Conservation (phyloP, 2,329 filamentous ascomycete species). For the Parastagonospora avenae region DNA sequence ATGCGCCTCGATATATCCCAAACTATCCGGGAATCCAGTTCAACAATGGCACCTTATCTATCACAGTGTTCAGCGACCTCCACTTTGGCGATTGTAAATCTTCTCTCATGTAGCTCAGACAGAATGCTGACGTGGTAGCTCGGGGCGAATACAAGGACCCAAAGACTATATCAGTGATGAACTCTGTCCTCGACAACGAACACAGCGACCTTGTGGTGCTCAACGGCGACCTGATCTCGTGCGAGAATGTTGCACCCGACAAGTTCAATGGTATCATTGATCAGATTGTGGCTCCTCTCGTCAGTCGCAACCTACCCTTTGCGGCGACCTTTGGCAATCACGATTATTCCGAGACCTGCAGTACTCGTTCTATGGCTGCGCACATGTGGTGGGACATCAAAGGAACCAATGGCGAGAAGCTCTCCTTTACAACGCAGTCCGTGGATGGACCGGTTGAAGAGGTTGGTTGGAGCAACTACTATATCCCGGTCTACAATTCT, state of each 20-base stretch:
- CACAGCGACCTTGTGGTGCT: constrained; percentile 66
- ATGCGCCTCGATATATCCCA: neutral
- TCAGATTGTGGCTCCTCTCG: constrained; percentile 50
- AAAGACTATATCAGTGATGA: constrained; percentile 63
- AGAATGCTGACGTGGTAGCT: constrained; percentile 15
- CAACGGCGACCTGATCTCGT: constrained; percentile 74
- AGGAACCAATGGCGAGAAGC: constrained; percentile 54
- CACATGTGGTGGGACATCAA: constrained; percentile 48
- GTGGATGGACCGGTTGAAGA: constrained; percentile 45
- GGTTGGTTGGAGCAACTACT: constrained; percentile 58
- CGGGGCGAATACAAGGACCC: constrained; percentile 49
- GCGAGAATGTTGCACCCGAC: constrained; percentile 53
- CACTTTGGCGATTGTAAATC: constrained; percentile 71
- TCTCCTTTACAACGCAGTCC: constrained; percentile 50
- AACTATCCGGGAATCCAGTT: constrained; percentile 34
- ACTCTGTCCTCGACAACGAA: constrained; percentile 63
- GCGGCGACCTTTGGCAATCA: constrained; percentile 76
- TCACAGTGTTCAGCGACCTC: constrained; percentile 69
- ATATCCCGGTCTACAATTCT: constrained; percentile 55
- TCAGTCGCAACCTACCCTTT: constrained; percentile 62
- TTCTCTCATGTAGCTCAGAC: constrained; percentile 19
- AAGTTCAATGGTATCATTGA: constrained; percentile 27
- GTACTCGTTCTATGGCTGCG: constrained; percentile 26
- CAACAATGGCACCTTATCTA: constrained; percentile 51
- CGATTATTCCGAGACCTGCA: constrained; percentile 51